Evolutionary conservation across 164 flowering plant species (phyloP).

Genomic region (Magnolia kwangsiensis): DNA sequence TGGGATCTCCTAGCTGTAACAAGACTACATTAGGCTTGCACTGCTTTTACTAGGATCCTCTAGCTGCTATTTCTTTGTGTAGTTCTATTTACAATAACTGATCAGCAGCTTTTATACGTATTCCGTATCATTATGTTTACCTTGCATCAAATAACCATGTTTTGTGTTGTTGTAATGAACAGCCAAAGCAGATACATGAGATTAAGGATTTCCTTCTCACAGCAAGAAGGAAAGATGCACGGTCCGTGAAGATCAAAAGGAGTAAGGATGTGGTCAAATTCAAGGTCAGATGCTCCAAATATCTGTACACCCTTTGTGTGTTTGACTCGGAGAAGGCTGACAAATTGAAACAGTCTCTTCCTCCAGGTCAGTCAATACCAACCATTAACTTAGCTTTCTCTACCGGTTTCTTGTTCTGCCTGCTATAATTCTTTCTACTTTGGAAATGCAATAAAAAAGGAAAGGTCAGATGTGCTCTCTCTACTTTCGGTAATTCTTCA

Average conservation of each 20-base stretch:
- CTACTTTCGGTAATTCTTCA: background rate
- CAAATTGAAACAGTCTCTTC: conserved; percentile 88
- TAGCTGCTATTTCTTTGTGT: too few relatives aligned
- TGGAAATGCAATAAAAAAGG: too few relatives aligned
- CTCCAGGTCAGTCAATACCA: conserved; percentile 45
- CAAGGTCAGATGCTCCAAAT: conserved; percentile 79
- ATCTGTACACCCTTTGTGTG: conserved; percentile 71
- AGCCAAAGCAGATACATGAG: conserved; percentile 86
- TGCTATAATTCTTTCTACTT: too few relatives aligned
- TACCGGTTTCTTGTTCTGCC: background rate
- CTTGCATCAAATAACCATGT: too few relatives aligned
- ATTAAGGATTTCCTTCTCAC: conserved; percentile 88
- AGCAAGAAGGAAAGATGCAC: conserved; percentile 82
- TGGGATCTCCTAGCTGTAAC: too few relatives aligned
- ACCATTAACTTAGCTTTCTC: background rate
- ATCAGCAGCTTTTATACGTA: too few relatives aligned
- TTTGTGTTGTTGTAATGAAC: conserved; percentile 1
- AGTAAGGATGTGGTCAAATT: conserved; percentile 81
- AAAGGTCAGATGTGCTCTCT: background rate
- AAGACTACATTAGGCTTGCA: too few relatives aligned
- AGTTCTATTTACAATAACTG: too few relatives aligned
- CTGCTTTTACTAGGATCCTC: too few relatives aligned
- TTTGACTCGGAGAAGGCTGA: conserved; percentile 72
- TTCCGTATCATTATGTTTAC: too few relatives aligned
- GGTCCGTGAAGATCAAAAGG: conserved; percentile 69